These are phyloP conservation scores for Rhizopogon vesiculosus DNA, from an alignment of 768 basidiomycete species.

Conservation along the genomic window DNA sequence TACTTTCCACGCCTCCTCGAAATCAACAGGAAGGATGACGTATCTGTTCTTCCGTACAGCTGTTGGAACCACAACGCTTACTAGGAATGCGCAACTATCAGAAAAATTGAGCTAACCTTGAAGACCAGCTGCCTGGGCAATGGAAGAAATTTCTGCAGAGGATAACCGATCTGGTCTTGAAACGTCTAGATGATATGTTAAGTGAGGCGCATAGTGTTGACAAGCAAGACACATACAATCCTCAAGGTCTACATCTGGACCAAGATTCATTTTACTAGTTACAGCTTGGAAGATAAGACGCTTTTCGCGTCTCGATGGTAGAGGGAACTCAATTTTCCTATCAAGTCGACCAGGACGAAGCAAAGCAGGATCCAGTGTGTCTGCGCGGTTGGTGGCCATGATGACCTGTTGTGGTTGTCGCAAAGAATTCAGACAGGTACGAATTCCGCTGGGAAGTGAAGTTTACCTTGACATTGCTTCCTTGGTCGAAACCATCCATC, in stretches of 20 bases:
- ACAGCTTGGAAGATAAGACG: conserved; percentile 98
- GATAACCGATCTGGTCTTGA: conserved; percentile 95
- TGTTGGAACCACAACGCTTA: conserved; percentile 22
- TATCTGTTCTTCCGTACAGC: conserved; percentile 99
- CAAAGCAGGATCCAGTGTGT: conserved; percentile 95
- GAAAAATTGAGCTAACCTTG: conserved; percentile 56
- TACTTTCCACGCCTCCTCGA: conserved; percentile 99
- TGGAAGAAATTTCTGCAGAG: conserved; percentile 91
- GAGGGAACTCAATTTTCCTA: conserved; percentile 97
- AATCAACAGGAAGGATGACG: conserved; percentile 93
- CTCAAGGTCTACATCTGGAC: conserved; percentile 96
- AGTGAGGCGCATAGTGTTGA: conserved; percentile 6
- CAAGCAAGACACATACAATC: conserved; percentile 66
- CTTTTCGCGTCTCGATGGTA: conserved; percentile 90
- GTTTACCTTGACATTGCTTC: conserved; percentile 91
- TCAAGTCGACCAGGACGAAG: conserved; percentile 97
- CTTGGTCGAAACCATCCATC: conserved; percentile 99
- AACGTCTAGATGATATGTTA: conserved; percentile 57
- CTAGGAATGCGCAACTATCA: neutral
- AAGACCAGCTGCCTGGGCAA: conserved; percentile 94
- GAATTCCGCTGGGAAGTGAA: neutral
- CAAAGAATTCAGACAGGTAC: neutral
- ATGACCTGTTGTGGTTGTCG: conserved; percentile 70
- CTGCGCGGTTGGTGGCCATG: conserved; percentile 99
- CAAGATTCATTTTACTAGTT: conserved; percentile 95